A percentile compares a stretch with the other conserved stretches of the same genome.
Conservation (phyloP, 2,329 filamentous ascomycete genomes). For the Epichloe hybrida region DNA sequence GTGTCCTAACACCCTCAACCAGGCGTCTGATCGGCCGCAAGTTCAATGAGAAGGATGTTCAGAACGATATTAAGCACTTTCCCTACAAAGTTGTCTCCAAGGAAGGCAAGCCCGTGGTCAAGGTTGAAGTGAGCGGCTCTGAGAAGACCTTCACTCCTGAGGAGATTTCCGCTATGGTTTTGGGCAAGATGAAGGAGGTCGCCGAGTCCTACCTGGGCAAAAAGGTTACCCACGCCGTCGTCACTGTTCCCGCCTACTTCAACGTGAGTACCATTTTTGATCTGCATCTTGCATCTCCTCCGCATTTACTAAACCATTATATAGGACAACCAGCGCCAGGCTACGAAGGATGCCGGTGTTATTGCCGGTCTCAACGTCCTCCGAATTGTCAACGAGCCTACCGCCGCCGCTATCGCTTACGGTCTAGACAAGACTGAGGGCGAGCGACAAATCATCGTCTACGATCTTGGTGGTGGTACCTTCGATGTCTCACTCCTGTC, state of each 20-base stretch:
- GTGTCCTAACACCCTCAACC: neutral
- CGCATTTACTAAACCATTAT: neutral
- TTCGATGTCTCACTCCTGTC: conserved; percentile 90
- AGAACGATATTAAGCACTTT: conserved; percentile 95
- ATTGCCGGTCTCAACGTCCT: conserved; percentile 92
- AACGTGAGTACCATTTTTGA: conserved; percentile 35
- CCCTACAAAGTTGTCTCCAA: conserved; percentile 89
- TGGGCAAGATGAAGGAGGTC: conserved; percentile 75
- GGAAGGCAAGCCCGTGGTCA: conserved; percentile 77
- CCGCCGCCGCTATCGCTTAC: conserved; percentile 88
- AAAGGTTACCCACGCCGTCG: conserved; percentile 79
- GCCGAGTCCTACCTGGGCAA: conserved; percentile 68
- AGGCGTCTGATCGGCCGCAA: conserved; percentile 80
- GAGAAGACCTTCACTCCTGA: conserved; percentile 67
- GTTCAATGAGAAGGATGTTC: conserved; percentile 71
- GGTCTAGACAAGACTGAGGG: conserved; percentile 76
- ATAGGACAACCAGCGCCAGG: conserved; percentile 81
- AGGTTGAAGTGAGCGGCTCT: conserved; percentile 52
- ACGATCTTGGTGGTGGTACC: conserved; percentile 88
- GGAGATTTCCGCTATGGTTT: conserved; percentile 69
- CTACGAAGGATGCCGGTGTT: conserved; percentile 85
- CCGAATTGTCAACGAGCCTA: conserved; percentile 93
- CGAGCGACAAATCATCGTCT: conserved; percentile 82
- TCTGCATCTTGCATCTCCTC: neutral
- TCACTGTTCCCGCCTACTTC: conserved; percentile 95